These are phyloP conservation scores for Thamnidium elegans DNA, from an alignment of 192 early-diverging fungal genomes.

Conservation along the genomic window DNA sequence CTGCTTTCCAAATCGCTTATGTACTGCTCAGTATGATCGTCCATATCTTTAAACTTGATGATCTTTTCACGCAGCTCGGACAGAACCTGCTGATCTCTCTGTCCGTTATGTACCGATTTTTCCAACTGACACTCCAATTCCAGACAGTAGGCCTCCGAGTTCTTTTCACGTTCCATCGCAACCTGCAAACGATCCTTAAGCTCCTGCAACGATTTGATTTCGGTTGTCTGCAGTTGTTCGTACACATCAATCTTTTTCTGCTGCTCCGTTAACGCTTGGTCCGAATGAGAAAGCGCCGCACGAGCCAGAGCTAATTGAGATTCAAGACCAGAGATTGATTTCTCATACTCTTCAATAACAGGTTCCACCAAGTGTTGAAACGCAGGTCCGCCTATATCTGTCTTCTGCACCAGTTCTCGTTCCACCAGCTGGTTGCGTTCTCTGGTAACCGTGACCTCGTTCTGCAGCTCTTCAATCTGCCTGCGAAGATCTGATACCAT, in stretches of 20 bases:
- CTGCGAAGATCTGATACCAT: constrained; percentile 16
- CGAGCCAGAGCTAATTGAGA: constrained; percentile 53
- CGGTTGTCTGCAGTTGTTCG: constrained; percentile 37
- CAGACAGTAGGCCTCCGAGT: constrained; percentile 43
- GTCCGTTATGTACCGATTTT: constrained; percentile 20
- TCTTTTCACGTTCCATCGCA: constrained; percentile 40
- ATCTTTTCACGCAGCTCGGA: constrained; percentile 36
- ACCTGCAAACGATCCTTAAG: constrained; percentile 39
- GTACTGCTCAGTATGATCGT: constrained; percentile 38
- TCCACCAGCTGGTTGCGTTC: constrained; percentile 25
- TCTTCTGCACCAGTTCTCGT: constrained; percentile 3
- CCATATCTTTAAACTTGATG: constrained; percentile 51
- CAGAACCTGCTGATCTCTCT: constrained; percentile 32
- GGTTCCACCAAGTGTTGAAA: constrained; percentile 59
- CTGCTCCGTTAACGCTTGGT: constrained; percentile 53
- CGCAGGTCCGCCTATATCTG: background rate
- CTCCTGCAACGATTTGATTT: constrained; percentile 38
- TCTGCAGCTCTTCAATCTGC: constrained; percentile 31
- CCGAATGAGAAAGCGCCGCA: constrained; percentile 54
- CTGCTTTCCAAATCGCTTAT: constrained; percentile 37
- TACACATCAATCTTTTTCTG: constrained; percentile 50
- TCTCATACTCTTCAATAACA: constrained; percentile 71
- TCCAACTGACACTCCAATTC: constrained; percentile 36
- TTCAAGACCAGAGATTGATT: constrained; percentile 61
- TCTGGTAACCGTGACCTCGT: constrained; percentile 26